phyloP scores from a whole-genome alignment of 2,329 filamentous ascomycete species.

The Monosporascus sp. region DNA sequence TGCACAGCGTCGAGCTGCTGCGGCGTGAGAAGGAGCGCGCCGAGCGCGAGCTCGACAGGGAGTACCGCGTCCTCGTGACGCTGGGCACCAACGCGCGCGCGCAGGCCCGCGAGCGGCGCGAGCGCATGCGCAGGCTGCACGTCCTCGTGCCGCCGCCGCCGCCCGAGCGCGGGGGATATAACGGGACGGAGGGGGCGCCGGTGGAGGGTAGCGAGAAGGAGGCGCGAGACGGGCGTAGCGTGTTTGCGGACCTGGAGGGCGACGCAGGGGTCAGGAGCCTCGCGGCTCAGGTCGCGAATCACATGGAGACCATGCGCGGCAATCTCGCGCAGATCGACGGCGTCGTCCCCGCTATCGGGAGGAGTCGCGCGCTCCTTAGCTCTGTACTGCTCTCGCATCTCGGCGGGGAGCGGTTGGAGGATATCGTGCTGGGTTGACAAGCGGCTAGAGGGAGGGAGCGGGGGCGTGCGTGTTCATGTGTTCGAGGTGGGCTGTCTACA shows the following conservation, averaged over 20 bases:
- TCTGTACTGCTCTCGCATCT: conserved; percentile 42
- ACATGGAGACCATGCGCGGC: conserved; percentile 50
- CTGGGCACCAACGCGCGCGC: conserved; percentile 53
- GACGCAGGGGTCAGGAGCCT: conserved; percentile 40
- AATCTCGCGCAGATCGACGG: conserved; percentile 51
- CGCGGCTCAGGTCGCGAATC: conserved; percentile 44
- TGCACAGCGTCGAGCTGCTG: conserved; percentile 59
- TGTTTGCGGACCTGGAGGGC: conserved; percentile 27
- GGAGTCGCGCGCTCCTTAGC: conserved; percentile 44
- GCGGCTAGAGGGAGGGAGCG: not conserved
- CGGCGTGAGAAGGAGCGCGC: conserved; percentile 52
- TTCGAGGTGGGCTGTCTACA: too few relatives aligned
- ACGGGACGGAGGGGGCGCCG: not conserved
- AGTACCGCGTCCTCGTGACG: conserved; percentile 45
- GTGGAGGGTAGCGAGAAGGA: conserved; percentile 5
- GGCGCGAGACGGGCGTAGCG: conserved; percentile 6
- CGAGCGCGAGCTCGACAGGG: conserved; percentile 49
- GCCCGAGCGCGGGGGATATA: not conserved
- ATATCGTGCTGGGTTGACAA: conserved; percentile 37
- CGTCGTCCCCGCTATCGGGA: conserved; percentile 42
- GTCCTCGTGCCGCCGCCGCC: conserved; percentile 39
- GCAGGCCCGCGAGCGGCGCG: conserved; percentile 46
- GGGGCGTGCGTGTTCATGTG: not conserved
- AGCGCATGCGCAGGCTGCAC: conserved; percentile 44
- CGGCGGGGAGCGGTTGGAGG: conserved; percentile 39